phyloP scores from a whole-genome alignment of 2,329 filamentous ascomycete genomes.

The Fusarium setosum region DNA sequence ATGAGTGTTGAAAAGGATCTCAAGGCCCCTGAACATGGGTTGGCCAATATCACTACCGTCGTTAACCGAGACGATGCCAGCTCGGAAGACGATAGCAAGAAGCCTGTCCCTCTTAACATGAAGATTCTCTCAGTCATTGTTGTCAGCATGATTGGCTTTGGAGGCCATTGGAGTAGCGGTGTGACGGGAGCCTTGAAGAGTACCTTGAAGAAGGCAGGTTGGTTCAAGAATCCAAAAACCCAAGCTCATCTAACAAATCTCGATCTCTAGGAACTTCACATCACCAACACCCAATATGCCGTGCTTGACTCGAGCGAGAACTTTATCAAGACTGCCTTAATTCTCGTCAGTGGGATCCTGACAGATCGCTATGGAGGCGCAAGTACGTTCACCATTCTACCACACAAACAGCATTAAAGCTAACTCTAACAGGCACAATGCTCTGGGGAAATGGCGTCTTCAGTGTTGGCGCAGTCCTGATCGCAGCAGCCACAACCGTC shows the following conservation, averaged over 20 bases:
- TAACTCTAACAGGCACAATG: slow-evolving; percentile 55
- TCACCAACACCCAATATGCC: slow-evolving; percentile 70
- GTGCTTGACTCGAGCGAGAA: slow-evolving; percentile 70
- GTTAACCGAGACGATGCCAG: slow-evolving; percentile 25
- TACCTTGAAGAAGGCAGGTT: slow-evolving; percentile 64
- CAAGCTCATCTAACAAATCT: not conserved
- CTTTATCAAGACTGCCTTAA: slow-evolving; percentile 69
- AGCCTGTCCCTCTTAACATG: slow-evolving; percentile 42
- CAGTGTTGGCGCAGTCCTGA: slow-evolving; percentile 66
- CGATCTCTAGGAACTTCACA: slow-evolving; percentile 58
- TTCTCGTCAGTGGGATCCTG: slow-evolving; percentile 64
- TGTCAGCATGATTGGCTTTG: slow-evolving; percentile 67
- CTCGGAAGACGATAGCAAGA: slow-evolving; percentile 34
- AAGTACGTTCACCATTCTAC: slow-evolving; percentile 44
- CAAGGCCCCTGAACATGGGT: slow-evolving; percentile 9
- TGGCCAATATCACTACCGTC: not conserved
- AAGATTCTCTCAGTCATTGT: slow-evolving; percentile 57
- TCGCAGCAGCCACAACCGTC: slow-evolving; percentile 66
- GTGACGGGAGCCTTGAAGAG: slow-evolving; percentile 71
- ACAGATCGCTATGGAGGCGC: slow-evolving; percentile 71
- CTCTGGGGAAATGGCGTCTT: slow-evolving; percentile 72
- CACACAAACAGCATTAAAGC: not conserved
- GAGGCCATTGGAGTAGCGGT: slow-evolving; percentile 69
- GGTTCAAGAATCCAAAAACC: fast-evolving
- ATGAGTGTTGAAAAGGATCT: slow-evolving; percentile 23